A percentile compares a stretch with the other conserved stretches of the same genome.
Conservation (phyloP, 2,329 filamentous ascomycete genomes). For the Coniochaeta ligniaria region DNA sequence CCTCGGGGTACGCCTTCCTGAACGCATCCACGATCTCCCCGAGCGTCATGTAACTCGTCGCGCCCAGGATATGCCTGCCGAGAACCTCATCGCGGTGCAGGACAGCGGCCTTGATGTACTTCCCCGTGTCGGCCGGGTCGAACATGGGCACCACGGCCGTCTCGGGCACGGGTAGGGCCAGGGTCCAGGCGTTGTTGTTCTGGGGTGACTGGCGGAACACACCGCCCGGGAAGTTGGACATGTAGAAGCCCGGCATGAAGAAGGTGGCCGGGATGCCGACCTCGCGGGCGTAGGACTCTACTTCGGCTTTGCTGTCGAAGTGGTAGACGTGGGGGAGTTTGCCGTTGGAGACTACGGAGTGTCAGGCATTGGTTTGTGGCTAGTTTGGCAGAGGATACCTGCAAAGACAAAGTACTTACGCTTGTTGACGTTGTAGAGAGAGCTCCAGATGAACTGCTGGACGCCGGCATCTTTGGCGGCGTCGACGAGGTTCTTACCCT, state of each 20-base stretch:
- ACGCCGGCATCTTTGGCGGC: conserved; percentile 34
- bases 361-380: neutral
- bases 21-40: conserved; percentile 31
- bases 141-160: conserved; percentile 25
- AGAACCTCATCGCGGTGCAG: conserved; percentile 26
- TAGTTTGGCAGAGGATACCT: neutral
- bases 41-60: conserved; percentile 32
- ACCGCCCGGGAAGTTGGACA: conserved; percentile 36
- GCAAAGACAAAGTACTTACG: conserved; percentile 17
- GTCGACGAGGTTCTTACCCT: conserved; percentile 40
- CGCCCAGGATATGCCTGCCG: conserved; percentile 33
- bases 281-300: conserved; percentile 44
- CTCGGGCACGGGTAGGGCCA: conserved; percentile 21
- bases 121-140: conserved; percentile 28
- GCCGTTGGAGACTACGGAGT: conserved; percentile 27
- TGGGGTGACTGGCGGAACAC: conserved; percentile 19
- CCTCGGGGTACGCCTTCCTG: conserved; percentile 26
- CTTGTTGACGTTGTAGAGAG: conserved; percentile 30
- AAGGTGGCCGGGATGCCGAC: conserved; percentile 40
- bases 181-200: conserved; percentile 20
- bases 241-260: conserved; percentile 45
- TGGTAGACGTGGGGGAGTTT: conserved; percentile 34
- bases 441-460: conserved; percentile 36
- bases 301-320: conserved; percentile 51
- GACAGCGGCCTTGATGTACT: conserved; percentile 29